Percentiles rank a stretch among this genome's conserved stretches.
Evolutionary conservation across 768 basidiomycete genomes (phyloP).

Genomic region (Royoungia palumana): DNA sequence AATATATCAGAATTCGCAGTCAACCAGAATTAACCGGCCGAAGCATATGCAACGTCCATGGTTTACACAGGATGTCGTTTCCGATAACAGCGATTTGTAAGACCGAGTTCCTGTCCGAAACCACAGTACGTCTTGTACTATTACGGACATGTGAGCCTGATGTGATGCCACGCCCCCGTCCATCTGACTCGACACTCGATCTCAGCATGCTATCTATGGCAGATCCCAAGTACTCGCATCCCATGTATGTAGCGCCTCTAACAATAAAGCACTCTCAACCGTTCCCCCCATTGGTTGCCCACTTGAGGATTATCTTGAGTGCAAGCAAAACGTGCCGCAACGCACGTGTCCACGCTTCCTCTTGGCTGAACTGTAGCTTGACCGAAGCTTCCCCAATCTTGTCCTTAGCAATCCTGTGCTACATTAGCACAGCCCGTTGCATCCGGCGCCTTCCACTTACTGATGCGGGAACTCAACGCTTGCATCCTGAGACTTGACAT

Average conservation of each 20-base stretch:
- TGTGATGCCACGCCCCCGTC: too few relatives aligned
- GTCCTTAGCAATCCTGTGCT: constrained; percentile 78
- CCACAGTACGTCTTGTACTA: too few relatives aligned
- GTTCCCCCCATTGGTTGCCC: constrained; percentile 76
- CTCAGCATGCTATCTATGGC: too few relatives aligned
- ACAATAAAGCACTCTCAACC: constrained; percentile 37
- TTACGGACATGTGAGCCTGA: too few relatives aligned
- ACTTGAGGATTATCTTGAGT: constrained; percentile 83
- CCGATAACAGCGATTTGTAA: constrained; percentile 18
- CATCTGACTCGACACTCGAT: too few relatives aligned
- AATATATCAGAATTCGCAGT: constrained; percentile 3
- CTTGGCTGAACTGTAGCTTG: constrained; percentile 90
- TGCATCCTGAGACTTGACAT: constrained; percentile 70
- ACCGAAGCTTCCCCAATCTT: constrained; percentile 95
- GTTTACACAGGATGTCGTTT: constrained; percentile 15
- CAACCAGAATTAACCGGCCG: neutral
- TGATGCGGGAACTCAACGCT: constrained; percentile 80
- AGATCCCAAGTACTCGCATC: too few relatives aligned
- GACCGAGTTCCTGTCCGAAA: neutral
- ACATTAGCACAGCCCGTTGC: neutral
- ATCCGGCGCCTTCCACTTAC: constrained; percentile 54
- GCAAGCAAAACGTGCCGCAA: constrained; percentile 87
- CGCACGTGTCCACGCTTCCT: constrained; percentile 94
- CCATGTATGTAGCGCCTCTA: too few relatives aligned
- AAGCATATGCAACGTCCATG: neutral